Evolutionary conservation across 768 basidiomycete species (phyloP), one percentile per base, ranked within the genome.

Genomic region (Tricholoma hemisulphureum): DNA sequence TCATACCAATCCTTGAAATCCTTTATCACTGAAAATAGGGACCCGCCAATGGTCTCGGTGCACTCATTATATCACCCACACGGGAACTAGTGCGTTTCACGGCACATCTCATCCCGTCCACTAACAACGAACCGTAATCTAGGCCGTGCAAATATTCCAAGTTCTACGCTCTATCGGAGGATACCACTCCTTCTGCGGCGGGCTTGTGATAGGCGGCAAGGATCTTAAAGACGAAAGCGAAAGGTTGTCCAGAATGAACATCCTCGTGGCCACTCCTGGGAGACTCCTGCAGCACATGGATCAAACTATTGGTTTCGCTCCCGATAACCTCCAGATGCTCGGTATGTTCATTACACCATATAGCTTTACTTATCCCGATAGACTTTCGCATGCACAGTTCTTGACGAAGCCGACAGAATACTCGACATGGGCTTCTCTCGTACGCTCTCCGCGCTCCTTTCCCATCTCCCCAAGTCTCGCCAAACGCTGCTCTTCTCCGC

Each of bases 91-190:
- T 94, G 65, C 50, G 87, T 78, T n/a, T 13, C 14, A 11, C 52
- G 18, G 5, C 46, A 54, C 23, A 46, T 18, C 0, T 20, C 52
- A 24, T 31, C 10, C 4, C 28, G 26, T 21, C 14, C 6, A 26
- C 28, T 61, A 49, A 57, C n/a, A n/a, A n/a, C 39, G 31, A 24
- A 24, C 3, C 43, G 51, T 16, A n/a, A 31, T 50, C 1, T 63
- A 95, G 93, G 96, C 96, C 2, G 91, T 98, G 16, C 97, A 99
- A 79, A 99, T 98, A 58, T 99, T 98, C 69, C 93, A 96, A 46
- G 95, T 98, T 6, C 72, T 99, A 26, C 85, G 93, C n/a, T 89
- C 91, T 39, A 91, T 98, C 58, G 97, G 97, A 2, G 87, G 89
- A 45, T 87, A 87, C 65, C 96, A 99, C 65, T 79, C 82, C 16